A percentile compares a stretch with the other conserved stretches of the same genome.
Conservation (phyloP, 306 rosid genomes). For the Leucaena leucocephala region DNA sequence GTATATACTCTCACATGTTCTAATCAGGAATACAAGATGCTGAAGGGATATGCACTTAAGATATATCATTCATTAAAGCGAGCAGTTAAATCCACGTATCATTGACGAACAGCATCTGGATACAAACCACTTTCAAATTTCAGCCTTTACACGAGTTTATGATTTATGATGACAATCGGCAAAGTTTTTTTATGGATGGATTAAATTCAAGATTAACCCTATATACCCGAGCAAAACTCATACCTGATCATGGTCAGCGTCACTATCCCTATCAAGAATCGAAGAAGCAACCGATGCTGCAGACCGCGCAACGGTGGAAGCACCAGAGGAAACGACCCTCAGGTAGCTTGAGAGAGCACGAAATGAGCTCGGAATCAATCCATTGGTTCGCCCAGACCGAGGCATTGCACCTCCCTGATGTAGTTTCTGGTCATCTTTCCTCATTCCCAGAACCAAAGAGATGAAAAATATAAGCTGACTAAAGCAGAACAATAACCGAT, state of each 20-base stretch:
- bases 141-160: background rate
- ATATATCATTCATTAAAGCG: background rate
- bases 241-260: constrained; percentile 64
- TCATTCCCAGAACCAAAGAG: constrained; percentile 68
- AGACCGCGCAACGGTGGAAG: constrained; percentile 79
- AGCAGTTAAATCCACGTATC: constrained; percentile 14
- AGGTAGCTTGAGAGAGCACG: constrained; percentile 74
- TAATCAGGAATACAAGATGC: background rate
- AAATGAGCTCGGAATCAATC: constrained; percentile 68
- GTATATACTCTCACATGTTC: background rate
- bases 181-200: background rate
- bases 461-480: constrained; percentile 45
- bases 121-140: background rate
- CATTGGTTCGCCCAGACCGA: constrained; percentile 52
- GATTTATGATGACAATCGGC: background rate
- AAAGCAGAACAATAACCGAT: constrained; percentile 44
- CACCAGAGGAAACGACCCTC: constrained; percentile 76
- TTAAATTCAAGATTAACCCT: background rate
- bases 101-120: constrained; percentile 17
- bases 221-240: background rate
- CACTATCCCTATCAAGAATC: constrained; percentile 65
- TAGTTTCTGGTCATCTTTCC: constrained; percentile 68
- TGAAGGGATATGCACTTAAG: background rate
- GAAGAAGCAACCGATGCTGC: constrained; percentile 77
- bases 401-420: constrained; percentile 55